These are phyloP conservation scores for Tulasnella calospora DNA, from an alignment of 768 basidiomycete genomes.

Conservation along the genomic window DNA sequence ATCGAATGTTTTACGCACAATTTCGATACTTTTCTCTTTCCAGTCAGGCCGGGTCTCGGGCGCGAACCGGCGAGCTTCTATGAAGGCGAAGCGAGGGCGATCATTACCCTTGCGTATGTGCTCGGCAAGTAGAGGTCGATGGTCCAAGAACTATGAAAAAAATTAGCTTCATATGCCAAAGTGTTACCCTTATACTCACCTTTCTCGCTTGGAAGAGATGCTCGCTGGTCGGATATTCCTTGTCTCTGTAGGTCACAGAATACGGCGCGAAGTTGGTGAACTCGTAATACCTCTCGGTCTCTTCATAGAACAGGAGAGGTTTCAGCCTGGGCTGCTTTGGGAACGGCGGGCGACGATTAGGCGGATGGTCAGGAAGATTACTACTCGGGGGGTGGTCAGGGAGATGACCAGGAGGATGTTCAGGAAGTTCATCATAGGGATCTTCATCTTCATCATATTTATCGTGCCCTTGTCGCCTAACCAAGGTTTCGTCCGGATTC, in stretches of 20 bases:
- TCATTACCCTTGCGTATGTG: conserved; percentile 26
- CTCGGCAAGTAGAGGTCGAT: conserved; percentile 28
- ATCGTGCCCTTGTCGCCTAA: background rate
- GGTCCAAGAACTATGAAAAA: conserved; percentile 25
- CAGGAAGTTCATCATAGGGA: background rate
- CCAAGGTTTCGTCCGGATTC: background rate
- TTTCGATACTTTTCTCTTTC: conserved; percentile 26
- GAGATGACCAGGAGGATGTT: background rate
- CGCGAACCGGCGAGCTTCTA: conserved; percentile 26
- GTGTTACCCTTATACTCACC: background rate
- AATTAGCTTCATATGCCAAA: background rate
- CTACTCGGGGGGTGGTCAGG: background rate
- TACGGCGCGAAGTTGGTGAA: conserved; percentile 20
- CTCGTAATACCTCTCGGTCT: conserved; percentile 7
- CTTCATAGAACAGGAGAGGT: conserved; percentile 10
- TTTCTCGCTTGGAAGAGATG: conserved; percentile 28
- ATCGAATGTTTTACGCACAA: conserved; percentile 8
- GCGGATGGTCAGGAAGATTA: background rate
- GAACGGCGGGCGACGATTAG: background rate
- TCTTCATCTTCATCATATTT: background rate
- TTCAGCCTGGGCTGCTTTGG: background rate
- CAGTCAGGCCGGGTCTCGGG: conserved; percentile 26
- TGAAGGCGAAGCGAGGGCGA: conserved; percentile 24
- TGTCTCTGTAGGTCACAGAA: background rate
- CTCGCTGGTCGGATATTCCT: conserved; percentile 21